Conservation (phyloP, 768 basidiomycete genomes). For the Suillus fuscotomentosus region DNA sequence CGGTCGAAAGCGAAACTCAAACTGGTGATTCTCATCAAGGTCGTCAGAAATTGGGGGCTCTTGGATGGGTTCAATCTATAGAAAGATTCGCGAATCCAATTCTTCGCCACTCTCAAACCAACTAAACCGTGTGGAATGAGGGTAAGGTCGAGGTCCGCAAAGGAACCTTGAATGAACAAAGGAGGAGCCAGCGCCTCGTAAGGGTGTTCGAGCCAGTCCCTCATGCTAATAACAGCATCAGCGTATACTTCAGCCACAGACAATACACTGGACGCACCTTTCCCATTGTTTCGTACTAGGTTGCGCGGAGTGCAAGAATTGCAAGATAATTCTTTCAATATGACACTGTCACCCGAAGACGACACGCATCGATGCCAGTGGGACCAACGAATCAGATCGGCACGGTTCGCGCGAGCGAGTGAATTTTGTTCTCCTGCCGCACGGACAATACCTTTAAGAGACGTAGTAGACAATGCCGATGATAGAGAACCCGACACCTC, state of each 20-base stretch:
- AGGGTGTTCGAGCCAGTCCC: slow-evolving; percentile 42
- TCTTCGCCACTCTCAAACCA: slow-evolving; percentile 36
- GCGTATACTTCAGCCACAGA: too few species aligned
- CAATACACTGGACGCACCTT: slow-evolving; percentile 6
- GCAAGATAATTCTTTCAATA: slow-evolving; percentile 33
- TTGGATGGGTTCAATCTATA: slow-evolving; percentile 26
- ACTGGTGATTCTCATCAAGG: slow-evolving; percentile 34
- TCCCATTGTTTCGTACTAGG: background rate
- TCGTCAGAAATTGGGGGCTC: slow-evolving; percentile 35
- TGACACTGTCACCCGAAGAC: too few species aligned
- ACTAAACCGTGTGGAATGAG: slow-evolving; percentile 40
- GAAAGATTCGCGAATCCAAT: slow-evolving; percentile 47
- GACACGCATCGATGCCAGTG: too few species aligned
- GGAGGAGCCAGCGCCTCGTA: slow-evolving; percentile 52
- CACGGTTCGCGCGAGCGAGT: too few species aligned
- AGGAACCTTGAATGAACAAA: slow-evolving; percentile 44
- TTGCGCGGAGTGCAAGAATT: slow-evolving; percentile 24
- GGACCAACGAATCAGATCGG: too few species aligned
- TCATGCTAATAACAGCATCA: background rate
- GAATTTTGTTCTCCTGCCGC: too few species aligned
- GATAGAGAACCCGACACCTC: too few species aligned
- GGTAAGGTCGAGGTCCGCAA: slow-evolving; percentile 31
- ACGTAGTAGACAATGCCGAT: too few species aligned
- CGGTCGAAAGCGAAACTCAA: slow-evolving; percentile 41
- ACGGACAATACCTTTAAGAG: too few species aligned